phyloP scores from a whole-genome alignment of 1,284 basidiomycete species.

The Puccinia hordei region DNA sequence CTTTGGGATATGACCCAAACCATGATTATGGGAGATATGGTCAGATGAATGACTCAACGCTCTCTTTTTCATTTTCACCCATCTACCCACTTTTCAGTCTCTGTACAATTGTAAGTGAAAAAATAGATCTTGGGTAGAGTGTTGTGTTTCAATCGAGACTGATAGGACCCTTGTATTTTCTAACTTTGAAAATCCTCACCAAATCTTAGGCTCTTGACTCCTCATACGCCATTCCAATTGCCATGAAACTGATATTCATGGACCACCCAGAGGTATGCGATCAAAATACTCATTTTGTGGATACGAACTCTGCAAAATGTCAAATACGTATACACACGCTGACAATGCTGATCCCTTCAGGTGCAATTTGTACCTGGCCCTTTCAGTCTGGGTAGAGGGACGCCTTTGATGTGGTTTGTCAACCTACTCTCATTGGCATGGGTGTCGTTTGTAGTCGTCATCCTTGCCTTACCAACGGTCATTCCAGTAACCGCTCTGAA shows the following conservation, averaged over 20 bases:
- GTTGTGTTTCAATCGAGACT: conserved; percentile 53
- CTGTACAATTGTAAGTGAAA: conserved; percentile 42
- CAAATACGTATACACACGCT: background rate
- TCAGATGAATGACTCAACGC: background rate
- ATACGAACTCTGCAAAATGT: background rate
- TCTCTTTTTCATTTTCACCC: background rate
- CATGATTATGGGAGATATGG: background rate
- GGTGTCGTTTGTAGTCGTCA: conserved; percentile 70
- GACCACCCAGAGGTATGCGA: conserved; percentile 74
- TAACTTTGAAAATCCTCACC: background rate
- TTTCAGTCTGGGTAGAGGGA: conserved; percentile 77
- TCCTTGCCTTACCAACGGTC: conserved; percentile 73
- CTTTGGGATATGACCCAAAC: background rate
- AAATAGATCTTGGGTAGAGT: background rate
- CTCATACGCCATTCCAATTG: conserved; percentile 71
- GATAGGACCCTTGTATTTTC: no score
- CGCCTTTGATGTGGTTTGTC: conserved; percentile 66
- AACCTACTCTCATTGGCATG: conserved; percentile 71
- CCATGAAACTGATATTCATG: conserved; percentile 68
- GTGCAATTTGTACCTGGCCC: conserved; percentile 76
- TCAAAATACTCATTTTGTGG: background rate
- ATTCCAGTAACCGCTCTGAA: conserved; percentile 70
- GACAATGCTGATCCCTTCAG: background rate
- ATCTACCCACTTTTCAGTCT: background rate
- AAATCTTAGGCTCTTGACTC: conserved; percentile 52